phyloP scores from a whole-genome alignment of 2,329 filamentous ascomycete genomes.

The Coleophoma crateriformis region DNA sequence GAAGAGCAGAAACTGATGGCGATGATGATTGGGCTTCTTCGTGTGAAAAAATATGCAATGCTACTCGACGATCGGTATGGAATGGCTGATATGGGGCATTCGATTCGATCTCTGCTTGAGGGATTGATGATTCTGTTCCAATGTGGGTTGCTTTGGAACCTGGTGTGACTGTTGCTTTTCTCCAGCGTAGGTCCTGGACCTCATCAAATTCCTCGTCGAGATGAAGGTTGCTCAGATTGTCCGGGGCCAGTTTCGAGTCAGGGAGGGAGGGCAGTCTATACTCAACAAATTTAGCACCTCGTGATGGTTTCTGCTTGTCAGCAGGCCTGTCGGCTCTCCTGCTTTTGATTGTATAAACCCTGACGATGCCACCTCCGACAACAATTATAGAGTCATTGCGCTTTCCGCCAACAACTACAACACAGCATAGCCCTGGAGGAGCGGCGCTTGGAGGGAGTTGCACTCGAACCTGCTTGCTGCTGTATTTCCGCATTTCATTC shows the following conservation, averaged over 20 bases:
- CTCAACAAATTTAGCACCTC: conserved; percentile 37
- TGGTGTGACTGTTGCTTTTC: conserved; percentile 28
- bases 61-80: conserved; percentile 82
- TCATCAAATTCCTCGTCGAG: conserved; percentile 29
- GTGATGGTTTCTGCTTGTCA: conserved; percentile 49
- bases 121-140: conserved; percentile 54
- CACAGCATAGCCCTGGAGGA: conserved; percentile 51
- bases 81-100: conserved; percentile 95
- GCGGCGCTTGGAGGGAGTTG: conserved; percentile 54
- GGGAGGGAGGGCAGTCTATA: conserved; percentile 60
- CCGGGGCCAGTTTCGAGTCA: conserved; percentile 50
- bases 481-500: conserved; percentile 66
- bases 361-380: conserved; percentile 59
- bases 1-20: conserved; percentile 18
- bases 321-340: conserved; percentile 45
- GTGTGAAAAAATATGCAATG: conserved; percentile 59
- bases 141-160: conserved; percentile 32
- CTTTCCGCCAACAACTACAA: conserved; percentile 59
- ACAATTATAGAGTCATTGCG: conserved; percentile 59
- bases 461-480: conserved; percentile 71
- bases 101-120: conserved; percentile 85
- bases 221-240: conserved; percentile 50
- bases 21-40: conserved; percentile 9
- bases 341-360: conserved; percentile 46
- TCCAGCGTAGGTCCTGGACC: conserved; percentile 24